These are phyloP conservation scores for Samsoniella hepiali DNA, from an alignment of 2,329 filamentous ascomycete genomes.

Conservation along the genomic window DNA sequence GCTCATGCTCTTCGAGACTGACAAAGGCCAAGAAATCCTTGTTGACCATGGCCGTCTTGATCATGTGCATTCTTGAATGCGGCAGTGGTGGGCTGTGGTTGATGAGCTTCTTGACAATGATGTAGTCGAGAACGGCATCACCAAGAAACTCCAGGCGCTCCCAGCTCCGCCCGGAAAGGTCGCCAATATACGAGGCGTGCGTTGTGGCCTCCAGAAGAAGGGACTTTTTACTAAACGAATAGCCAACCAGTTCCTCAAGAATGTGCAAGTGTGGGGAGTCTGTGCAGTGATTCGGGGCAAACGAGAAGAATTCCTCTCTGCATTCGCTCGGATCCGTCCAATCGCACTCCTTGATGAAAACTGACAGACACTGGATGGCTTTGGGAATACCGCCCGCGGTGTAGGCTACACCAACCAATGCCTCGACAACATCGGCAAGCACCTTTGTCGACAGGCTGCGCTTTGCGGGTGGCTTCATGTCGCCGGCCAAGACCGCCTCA, in stretches of 20 bases:
- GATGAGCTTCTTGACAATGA: slow-evolving; percentile 66
- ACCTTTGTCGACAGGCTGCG: slow-evolving; percentile 66
- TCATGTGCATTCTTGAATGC: slow-evolving; percentile 65
- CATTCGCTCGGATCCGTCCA: slow-evolving; percentile 49
- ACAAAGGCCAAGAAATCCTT: slow-evolving; percentile 75
- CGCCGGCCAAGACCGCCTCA: slow-evolving; percentile 31
- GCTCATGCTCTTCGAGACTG: slow-evolving; percentile 53
- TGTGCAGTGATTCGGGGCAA: slow-evolving; percentile 33
- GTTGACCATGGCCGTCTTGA: slow-evolving; percentile 76
- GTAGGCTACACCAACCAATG: slow-evolving; percentile 74
- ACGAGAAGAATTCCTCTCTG: slow-evolving; percentile 42
- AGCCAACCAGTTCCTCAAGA: slow-evolving; percentile 66
- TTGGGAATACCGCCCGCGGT: slow-evolving; percentile 63
- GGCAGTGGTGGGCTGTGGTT: slow-evolving; percentile 38
- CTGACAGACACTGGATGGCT: slow-evolving; percentile 60
- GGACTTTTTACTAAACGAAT: slow-evolving; percentile 64
- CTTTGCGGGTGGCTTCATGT: slow-evolving; percentile 20
- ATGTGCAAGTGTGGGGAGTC: slow-evolving; percentile 42
- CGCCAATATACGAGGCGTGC: slow-evolving; percentile 60
- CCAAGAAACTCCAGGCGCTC: slow-evolving; percentile 87
- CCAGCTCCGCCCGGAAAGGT: slow-evolving; percentile 39
- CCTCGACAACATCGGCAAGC: slow-evolving; percentile 83
- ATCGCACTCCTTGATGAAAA: slow-evolving; percentile 60
- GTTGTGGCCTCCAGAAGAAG: slow-evolving; percentile 78
- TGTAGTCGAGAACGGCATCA: slow-evolving; percentile 76